Conservation (phyloP, 169 alveolate species). For the Toxoplasma gondii region DNA sequence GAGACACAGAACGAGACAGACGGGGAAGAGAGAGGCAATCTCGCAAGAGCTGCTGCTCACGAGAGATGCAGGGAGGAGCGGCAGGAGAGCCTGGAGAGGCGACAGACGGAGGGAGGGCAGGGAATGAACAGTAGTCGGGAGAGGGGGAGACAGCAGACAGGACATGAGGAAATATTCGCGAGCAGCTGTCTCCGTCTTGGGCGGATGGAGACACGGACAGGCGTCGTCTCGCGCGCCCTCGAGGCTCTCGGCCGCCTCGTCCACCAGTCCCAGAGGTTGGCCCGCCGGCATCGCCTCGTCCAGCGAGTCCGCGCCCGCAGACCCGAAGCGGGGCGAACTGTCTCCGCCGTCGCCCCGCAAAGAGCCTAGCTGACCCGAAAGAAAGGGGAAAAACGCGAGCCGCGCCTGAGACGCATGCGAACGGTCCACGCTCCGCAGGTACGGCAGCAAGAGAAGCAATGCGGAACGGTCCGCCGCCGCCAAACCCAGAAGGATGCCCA, state of each 20-base stretch:
- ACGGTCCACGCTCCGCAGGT: slow-evolving; percentile 36
- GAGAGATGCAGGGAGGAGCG: slow-evolving; percentile 13
- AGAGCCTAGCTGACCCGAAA: not conserved
- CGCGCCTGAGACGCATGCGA: not conserved
- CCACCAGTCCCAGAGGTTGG: not conserved
- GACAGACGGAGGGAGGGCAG: slow-evolving; percentile 40
- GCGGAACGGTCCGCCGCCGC: slow-evolving; percentile 45
- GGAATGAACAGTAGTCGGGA: not conserved
- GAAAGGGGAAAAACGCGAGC: not conserved
- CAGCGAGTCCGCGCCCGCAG: not conserved
- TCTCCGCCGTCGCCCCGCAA: not conserved
- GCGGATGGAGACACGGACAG: slow-evolving; percentile 11
- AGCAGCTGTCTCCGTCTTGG: not conserved
- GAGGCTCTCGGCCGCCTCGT: not conserved
- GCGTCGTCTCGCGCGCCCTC: not conserved
- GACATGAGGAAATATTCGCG: slow-evolving; percentile 1
- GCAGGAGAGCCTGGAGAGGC: slow-evolving; percentile 21
- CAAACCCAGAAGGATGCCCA: slow-evolving; percentile 12
- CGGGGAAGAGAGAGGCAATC: not conserved
- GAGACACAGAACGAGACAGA: not conserved
- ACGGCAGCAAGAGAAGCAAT: slow-evolving; percentile 64
- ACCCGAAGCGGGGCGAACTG: not conserved
- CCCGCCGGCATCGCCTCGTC: slow-evolving; percentile 21
- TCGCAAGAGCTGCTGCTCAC: slow-evolving; percentile 35
- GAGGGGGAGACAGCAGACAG: not conserved